These are phyloP conservation scores for Cryptococcus amylolentus DNA, from an alignment of 1,284 basidiomycete species.

Conservation along the genomic window DNA sequence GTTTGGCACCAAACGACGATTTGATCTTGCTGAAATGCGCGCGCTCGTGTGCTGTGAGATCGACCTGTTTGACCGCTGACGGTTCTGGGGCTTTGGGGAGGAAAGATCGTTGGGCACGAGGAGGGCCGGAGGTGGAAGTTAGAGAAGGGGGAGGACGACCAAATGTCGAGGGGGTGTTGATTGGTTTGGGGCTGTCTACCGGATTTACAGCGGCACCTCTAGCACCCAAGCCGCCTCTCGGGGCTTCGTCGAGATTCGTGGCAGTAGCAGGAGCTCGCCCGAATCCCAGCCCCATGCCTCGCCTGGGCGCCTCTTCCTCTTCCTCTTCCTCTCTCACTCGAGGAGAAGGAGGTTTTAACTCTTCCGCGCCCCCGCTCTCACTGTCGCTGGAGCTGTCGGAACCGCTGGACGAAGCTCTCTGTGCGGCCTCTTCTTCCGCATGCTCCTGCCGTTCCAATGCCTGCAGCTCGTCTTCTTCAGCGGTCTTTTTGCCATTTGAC, in stretches of 20 bases:
- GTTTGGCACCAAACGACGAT: constrained; percentile 72
- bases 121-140: constrained; percentile 54
- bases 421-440: not conserved
- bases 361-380: not conserved
- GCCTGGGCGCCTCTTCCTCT: constrained; percentile 29
- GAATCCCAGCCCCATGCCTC: constrained; percentile 19
- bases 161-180: constrained; percentile 19
- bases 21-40: constrained; percentile 75
- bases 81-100: constrained; percentile 5
- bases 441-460: constrained; percentile 3
- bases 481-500: constrained; percentile 5
- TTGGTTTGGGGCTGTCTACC: not conserved
- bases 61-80: constrained; percentile 26
- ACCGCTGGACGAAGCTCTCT: too few species aligned
- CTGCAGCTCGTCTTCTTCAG: not conserved
- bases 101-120: constrained; percentile 23
- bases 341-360: too few species aligned
- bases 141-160: constrained; percentile 34
- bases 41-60: constrained; percentile 63
- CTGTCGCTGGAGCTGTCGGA: too few species aligned
- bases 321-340: constrained; percentile 11
- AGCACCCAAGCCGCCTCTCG: too few species aligned
- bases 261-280: constrained; percentile 5
- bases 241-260: too few species aligned
- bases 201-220: too few species aligned